Evolutionary conservation across 176 grass and related monocot genomes (phyloP).

Genomic region (maize (Zea mays)): Zm-B73-REFERENCE-NAM-5.0 NC_050096.1:95418501-95419000

Average conservation of each 20-base stretch:
- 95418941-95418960: neutral
- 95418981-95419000: slow-evolving; percentile 31
- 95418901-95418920: neutral
- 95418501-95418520: slow-evolving; percentile 51
- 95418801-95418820: slow-evolving; percentile 6
- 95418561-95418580: slow-evolving; percentile 32
- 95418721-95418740: slow-evolving; percentile 47
- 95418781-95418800: slow-evolving; percentile 32
- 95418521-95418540: slow-evolving; percentile 64
- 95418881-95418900: slow-evolving; percentile 15
- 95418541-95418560: slow-evolving; percentile 71
- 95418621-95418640: slow-evolving; percentile 26
- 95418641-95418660: neutral
- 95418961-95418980: neutral
- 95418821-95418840: slow-evolving; percentile 49
- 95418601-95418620: slow-evolving; percentile 51
- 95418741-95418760: slow-evolving; percentile 83
- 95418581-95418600: slow-evolving; percentile 48
- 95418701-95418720: slow-evolving; percentile 30
- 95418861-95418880: slow-evolving; percentile 42
- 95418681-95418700: neutral
- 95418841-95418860: slow-evolving; percentile 30
- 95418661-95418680: neutral
- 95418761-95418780: slow-evolving; percentile 38
- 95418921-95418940: slow-evolving; percentile 19